Base-by-base conservation (phyloP, 208 protist genomes). In the Angomonas ambiguus region DNA sequence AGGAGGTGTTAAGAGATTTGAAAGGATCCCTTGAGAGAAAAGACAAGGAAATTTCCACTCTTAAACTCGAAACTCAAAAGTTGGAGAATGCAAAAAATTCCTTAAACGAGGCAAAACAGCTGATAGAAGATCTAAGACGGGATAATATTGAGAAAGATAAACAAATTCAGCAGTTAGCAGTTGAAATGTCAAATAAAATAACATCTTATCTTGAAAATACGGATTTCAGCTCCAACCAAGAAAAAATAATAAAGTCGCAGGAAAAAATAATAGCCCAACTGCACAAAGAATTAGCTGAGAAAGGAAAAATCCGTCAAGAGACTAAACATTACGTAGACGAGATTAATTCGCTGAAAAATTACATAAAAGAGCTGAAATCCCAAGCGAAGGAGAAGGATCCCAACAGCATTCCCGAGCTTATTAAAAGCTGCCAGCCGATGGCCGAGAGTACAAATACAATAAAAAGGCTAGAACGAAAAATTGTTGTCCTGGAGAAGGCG, bases 341-440 rank as follows among this genome's bases (percentile, higher is more conserved):
- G 25, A 65, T 85, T 13, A 58, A 68, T 22, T 35, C 59, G 0
- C 69, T 85, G 31, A 80, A 69, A 34, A 68, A 63, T 28, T 63
- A 78, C 51, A 74, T 86, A 20, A 77, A 61, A 1, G 74, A 80
- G 25, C 61, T 91, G 0, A 74, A 92, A 62, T 71, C 77, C 30
- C 62, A 72, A 22, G 41, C 88, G 2, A 33, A 67, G 3, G 64
- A 73, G n/a, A 75, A 76, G 41, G 67, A 59, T 41, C 28, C 77
- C 2, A 73, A 87, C 56, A 84, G 76, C 30, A 88, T 89, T 53
- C 72, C 76, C 0, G 79, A 91, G 42, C 65, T 91, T 2, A 79
- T 94, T 64, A 34, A 76, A 10, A 86, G 69, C 27, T 91, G 73
- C 55, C 77, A 87, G 53, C 77, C 77, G 0, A 53, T 64, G 25